Percentiles rank a stretch among this genome's conserved stretches.
Conservation (phyloP, 495 filamentous ascomycete genomes). For the Pyrenula aspistea region DNA sequence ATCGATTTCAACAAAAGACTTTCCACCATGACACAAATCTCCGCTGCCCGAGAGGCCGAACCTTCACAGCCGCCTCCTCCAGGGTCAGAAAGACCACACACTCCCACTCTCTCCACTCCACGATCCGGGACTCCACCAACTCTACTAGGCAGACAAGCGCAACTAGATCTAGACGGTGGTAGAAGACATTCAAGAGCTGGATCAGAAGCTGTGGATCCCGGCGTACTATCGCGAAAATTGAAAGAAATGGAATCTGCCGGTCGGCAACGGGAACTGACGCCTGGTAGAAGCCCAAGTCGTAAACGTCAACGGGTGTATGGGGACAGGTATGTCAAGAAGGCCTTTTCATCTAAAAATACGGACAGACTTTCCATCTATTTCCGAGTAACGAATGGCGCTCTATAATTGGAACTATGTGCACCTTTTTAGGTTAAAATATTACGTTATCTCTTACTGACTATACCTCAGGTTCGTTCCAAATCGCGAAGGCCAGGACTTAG, state of each 20-base stretch:
- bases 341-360: too few species aligned
- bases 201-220: constrained; percentile 48
- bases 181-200: constrained; percentile 19
- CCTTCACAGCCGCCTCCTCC: neutral
- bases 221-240: constrained; percentile 49
- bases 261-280: constrained; percentile 52
- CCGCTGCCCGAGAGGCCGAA: neutral
- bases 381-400: too few species aligned
- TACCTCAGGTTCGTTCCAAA: constrained; percentile 80
- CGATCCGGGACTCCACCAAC: constrained; percentile 31
- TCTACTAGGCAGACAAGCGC: constrained; percentile 27
- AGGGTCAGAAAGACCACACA: neutral
- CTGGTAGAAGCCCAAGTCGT: constrained; percentile 66
- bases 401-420: too few species aligned
- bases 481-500: constrained; percentile 82
- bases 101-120: constrained; percentile 17
- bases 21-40: neutral
- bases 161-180: constrained; percentile 20
- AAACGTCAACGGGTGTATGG: constrained; percentile 82
- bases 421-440: too few species aligned
- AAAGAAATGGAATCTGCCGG: constrained; percentile 52
- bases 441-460: too few species aligned
- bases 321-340: constrained; percentile 45
- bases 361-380: too few species aligned
- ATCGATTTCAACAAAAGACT: too few species aligned